Percentiles rank a stretch among this genome's conserved stretches.
Conservation (phyloP, 441 rosid genomes). For the Eruca vesicaria region DNA sequence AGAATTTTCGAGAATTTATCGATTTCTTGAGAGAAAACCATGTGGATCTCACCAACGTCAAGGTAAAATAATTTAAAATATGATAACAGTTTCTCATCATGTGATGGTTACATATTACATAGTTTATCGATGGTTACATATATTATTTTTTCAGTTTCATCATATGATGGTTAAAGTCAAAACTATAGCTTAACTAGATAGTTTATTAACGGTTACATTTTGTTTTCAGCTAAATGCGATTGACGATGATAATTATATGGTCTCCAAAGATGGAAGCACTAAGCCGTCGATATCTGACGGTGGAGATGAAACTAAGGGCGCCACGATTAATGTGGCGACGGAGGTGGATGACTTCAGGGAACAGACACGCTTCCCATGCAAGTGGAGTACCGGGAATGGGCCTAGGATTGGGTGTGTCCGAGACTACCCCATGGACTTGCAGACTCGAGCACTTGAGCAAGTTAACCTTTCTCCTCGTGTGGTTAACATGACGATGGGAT, state of each 20-base stretch:
- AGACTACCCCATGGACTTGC: conserved; percentile 59
- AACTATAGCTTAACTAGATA: background rate
- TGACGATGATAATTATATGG: conserved; percentile 54
- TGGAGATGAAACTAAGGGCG: background rate
- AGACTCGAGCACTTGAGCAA: conserved; percentile 62
- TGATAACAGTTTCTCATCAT: too few species aligned
- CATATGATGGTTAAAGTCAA: too few species aligned
- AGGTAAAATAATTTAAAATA: conserved; percentile 43
- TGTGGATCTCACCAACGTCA: conserved; percentile 79
- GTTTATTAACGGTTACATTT: background rate
- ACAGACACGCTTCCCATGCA: conserved; percentile 44
- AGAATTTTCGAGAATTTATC: conserved; percentile 76
- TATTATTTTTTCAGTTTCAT: too few species aligned
- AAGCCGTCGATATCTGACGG: conserved; percentile 17
- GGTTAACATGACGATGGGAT: conserved; percentile 25
- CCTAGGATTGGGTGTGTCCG: conserved; percentile 73
- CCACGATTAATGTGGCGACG: background rate
- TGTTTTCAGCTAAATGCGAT: conserved; percentile 54
- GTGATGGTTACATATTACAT: too few species aligned
- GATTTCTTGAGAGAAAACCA: conserved; percentile 59
- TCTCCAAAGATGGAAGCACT: conserved; percentile 32
- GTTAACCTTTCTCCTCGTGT: conserved; percentile 69
- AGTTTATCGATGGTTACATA: too few species aligned
- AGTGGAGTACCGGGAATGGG: conserved; percentile 60
- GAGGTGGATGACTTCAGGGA: background rate